phyloP scores from a whole-genome alignment of 108 stramenopile species.

The Nitzschia sp. region DNA sequence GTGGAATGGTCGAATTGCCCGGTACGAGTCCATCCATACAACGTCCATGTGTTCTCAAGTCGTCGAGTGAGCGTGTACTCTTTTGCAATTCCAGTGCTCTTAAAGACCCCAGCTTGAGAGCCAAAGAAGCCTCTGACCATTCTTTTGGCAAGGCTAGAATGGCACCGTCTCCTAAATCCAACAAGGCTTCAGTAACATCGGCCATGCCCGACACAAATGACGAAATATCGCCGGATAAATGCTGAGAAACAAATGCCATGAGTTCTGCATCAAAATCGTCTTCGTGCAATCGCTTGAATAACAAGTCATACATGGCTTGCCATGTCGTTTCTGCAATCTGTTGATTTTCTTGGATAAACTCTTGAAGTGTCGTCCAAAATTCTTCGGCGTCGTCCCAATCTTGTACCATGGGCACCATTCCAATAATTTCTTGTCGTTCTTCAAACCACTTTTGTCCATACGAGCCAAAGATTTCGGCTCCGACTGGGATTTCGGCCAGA shows the following conservation, averaged over 20 bases:
- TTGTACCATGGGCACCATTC: constrained; percentile 18
- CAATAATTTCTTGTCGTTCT: constrained; percentile 36
- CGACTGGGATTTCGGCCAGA: constrained; percentile 36
- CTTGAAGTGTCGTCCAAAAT: neutral
- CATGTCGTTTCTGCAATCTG: neutral
- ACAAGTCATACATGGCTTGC: no score
- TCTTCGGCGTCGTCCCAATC: constrained; percentile 32
- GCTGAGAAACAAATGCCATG: neutral
- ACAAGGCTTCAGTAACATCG: neutral
- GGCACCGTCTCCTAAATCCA: neutral
- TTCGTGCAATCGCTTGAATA: neutral
- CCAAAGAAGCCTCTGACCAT: neutral
- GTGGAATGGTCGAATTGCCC: constrained; percentile 49
- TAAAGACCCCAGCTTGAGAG: constrained; percentile 1
- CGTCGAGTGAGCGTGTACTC: constrained; percentile 33
- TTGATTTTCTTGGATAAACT: neutral
- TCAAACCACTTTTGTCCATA: constrained; percentile 69
- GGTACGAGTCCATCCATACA: constrained; percentile 33
- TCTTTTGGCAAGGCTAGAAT: constrained; percentile 3
- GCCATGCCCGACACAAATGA: neutral
- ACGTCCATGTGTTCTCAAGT: constrained; percentile 45
- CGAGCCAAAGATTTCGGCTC: constrained; percentile 59
- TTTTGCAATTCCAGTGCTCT: constrained; percentile 8
- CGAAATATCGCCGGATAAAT: neutral
- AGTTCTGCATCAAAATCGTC: neutral